phyloP scores from a whole-genome alignment of 164 flowering plant genomes.

The Umbilicus rupestris region DNA sequence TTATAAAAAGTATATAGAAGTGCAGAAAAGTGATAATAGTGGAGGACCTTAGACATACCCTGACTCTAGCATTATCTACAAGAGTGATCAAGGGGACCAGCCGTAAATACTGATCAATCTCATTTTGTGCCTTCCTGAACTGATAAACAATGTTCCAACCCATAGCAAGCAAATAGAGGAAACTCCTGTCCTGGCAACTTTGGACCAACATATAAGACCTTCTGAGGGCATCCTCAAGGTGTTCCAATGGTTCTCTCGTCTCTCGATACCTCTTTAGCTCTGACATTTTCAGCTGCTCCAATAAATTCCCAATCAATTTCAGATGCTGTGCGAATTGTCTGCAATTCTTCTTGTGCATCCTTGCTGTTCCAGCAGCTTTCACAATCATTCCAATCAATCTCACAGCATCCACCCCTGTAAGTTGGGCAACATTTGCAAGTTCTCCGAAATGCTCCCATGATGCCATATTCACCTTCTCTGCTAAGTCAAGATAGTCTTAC shows the following conservation, averaged over 20 bases:
- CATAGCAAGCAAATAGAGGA: constrained; percentile 84
- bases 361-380: constrained; percentile 78
- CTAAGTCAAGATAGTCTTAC: neutral
- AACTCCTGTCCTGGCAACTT: constrained; percentile 91
- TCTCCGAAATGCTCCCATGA: constrained; percentile 71
- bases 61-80: constrained; percentile 80
- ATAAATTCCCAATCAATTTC: constrained; percentile 82
- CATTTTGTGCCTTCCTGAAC: constrained; percentile 80
- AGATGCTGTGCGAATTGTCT: constrained; percentile 83
- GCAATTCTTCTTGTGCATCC: constrained; percentile 95
- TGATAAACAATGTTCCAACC: constrained; percentile 97
- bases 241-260: constrained; percentile 90
- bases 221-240: constrained; percentile 86
- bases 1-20: neutral
- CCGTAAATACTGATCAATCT: constrained; percentile 77
- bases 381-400: constrained; percentile 67
- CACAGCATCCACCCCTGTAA: constrained; percentile 74
- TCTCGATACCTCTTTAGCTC: constrained; percentile 88
- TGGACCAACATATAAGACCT: constrained; percentile 72
- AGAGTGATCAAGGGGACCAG: constrained; percentile 85
- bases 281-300: constrained; percentile 78
- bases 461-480: constrained; percentile 25
- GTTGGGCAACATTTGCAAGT: constrained; percentile 69
- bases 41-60: constrained; percentile 35
- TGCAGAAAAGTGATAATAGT: neutral